A percentile compares a stretch with the other conserved stretches of the same genome.
phyloP scores from a whole-genome alignment of 2,329 filamentous ascomycete species.

The Exophiala phaeomuriformis region DNA sequence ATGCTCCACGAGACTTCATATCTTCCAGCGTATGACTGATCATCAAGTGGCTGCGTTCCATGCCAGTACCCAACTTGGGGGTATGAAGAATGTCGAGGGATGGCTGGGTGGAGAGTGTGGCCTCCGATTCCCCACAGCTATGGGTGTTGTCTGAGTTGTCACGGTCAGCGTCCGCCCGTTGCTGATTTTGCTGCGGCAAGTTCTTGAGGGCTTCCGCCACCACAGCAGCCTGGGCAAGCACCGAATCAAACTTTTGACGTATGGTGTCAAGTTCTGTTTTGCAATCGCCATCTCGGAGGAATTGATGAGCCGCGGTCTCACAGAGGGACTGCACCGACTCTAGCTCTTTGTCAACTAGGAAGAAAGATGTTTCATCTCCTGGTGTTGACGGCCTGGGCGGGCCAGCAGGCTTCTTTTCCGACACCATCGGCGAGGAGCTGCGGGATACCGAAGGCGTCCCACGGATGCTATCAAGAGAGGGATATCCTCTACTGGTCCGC shows the following conservation, averaged over 20 bases:
- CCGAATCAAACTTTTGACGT: slow-evolving; percentile 56
- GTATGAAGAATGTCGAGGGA: slow-evolving; percentile 11
- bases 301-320: slow-evolving; percentile 81
- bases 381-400: not conserved
- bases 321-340: slow-evolving; percentile 75
- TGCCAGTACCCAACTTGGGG: slow-evolving; percentile 6
- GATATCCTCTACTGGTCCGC: slow-evolving; percentile 1
- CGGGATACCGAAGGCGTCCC: slow-evolving; percentile 7
- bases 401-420: slow-evolving; percentile 5
- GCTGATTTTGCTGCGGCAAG: slow-evolving; percentile 38
- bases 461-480: slow-evolving; percentile 11
- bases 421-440: slow-evolving; percentile 6
- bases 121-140: slow-evolving; percentile 5
- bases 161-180: slow-evolving; percentile 23
- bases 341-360: slow-evolving; percentile 67
- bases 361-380: slow-evolving; percentile 55
- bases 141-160: slow-evolving; percentile 4
- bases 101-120: slow-evolving; percentile 10
- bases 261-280: slow-evolving; percentile 66
- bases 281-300: slow-evolving; percentile 81
- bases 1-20: slow-evolving; percentile 10
- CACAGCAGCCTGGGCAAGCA: slow-evolving; percentile 53
- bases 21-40: slow-evolving; percentile 12
- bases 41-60: slow-evolving; percentile 1
- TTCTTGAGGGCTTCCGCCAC: slow-evolving; percentile 52